Evolutionary conservation across 495 filamentous ascomycete genomes (phyloP).

Genomic region (Penicillium salamii): DNA sequence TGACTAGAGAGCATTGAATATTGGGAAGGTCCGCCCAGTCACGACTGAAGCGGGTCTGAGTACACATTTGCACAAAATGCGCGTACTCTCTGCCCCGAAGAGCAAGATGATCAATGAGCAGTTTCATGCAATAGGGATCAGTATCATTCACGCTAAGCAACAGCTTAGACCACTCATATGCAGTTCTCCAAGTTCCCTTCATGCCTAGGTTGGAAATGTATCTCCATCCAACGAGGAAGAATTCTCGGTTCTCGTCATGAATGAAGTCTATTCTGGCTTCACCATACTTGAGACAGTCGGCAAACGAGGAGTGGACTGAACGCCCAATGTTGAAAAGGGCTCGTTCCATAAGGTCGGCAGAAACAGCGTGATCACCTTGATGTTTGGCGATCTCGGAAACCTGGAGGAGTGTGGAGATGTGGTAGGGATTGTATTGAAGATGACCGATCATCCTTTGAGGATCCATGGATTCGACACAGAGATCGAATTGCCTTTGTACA

Average conservation of each 20-base stretch:
- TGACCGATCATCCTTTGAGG: slow-evolving; percentile 66
- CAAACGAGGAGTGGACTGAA: slow-evolving; percentile 76
- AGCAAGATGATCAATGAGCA: slow-evolving; percentile 78
- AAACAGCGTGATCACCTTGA: slow-evolving; percentile 77
- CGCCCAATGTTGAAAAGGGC: slow-evolving; percentile 92
- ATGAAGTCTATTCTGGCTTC: slow-evolving; percentile 75
- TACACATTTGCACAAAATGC: slow-evolving; percentile 70
- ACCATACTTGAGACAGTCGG: slow-evolving; percentile 69
- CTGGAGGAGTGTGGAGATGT: slow-evolving; percentile 89
- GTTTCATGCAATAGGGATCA: slow-evolving; percentile 79
- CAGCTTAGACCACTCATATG: slow-evolving; percentile 89
- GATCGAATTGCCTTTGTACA: slow-evolving; percentile 72
- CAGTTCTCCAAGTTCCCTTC: slow-evolving; percentile 92
- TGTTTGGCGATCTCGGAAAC: slow-evolving; percentile 90
- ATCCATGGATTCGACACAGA: slow-evolving; percentile 77
- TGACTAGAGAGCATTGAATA: slow-evolving; percentile 65
- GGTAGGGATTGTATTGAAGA: slow-evolving; percentile 76
- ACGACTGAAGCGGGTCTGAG: slow-evolving; percentile 52
- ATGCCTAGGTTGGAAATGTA: slow-evolving; percentile 79
- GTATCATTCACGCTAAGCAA: slow-evolving; percentile 70
- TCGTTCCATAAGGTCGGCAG: slow-evolving; percentile 85
- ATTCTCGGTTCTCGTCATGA: slow-evolving; percentile 81
- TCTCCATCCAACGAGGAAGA: slow-evolving; percentile 86
- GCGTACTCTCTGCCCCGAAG: slow-evolving; percentile 74
- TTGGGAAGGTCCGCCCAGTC: slow-evolving; percentile 55